Conservation (phyloP, 2,329 filamentous ascomycete genomes). For the Xylariaceae sp. region DNA sequence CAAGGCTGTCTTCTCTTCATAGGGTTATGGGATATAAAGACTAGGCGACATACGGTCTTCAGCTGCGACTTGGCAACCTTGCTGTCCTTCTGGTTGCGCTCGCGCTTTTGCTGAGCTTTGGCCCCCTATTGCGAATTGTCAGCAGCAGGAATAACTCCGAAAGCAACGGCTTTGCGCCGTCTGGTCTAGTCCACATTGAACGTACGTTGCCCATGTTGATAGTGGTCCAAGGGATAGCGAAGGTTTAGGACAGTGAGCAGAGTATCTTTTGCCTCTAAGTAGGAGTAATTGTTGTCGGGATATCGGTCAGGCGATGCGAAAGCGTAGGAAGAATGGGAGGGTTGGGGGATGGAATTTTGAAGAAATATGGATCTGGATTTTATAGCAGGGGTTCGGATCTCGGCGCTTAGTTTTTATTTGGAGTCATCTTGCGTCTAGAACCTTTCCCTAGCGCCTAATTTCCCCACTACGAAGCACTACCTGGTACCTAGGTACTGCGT, state of each 20-base stretch:
- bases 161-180: not conserved
- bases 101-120: conserved; percentile 72
- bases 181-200: conserved; percentile 2
- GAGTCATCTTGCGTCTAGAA: conserved; percentile 15
- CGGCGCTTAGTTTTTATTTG: conserved; percentile 19
- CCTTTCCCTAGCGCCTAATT: conserved; percentile 2
- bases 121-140: conserved; percentile 52
- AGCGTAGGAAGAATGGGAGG: conserved; percentile 7
- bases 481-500: not conserved
- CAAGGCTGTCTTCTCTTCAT: conserved; percentile 1
- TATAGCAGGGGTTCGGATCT: conserved; percentile 12
- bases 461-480: too few species aligned
- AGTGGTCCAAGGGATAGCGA: not conserved
- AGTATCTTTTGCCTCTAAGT: not conserved
- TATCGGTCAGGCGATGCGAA: conserved; percentile 20
- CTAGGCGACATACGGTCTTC: conserved; percentile 58
- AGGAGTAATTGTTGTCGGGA: conserved; percentile 10
- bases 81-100: conserved; percentile 67
- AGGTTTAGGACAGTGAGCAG: not conserved
- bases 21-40: not conserved
- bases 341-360: conserved; percentile 18
- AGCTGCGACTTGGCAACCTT: conserved; percentile 67
- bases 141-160: conserved; percentile 8
- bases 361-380: conserved; percentile 13
- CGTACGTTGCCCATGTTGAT: conserved; percentile 34